These are phyloP conservation scores for Lyophyllum decastes DNA, from an alignment of 768 basidiomycete species.

Conservation along the genomic window DNA sequence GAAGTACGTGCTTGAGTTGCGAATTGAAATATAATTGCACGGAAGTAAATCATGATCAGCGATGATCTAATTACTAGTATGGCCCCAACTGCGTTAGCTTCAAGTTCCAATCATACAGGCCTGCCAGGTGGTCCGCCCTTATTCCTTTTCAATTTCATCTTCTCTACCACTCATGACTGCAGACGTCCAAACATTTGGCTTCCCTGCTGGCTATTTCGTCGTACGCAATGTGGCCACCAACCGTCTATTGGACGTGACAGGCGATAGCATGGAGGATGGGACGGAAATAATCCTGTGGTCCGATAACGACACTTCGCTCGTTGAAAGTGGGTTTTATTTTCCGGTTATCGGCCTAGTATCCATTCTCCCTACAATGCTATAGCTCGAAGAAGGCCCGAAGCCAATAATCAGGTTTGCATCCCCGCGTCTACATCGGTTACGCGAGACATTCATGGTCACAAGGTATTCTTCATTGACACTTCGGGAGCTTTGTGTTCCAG, in stretches of 20 bases:
- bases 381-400: constrained; percentile 69
- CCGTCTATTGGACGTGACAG: constrained; percentile 58
- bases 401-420: constrained; percentile 69
- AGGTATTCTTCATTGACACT: constrained; percentile 87
- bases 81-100: no score
- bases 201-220: constrained; percentile 63
- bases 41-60: no score
- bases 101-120: not conserved
- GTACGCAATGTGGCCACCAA: constrained; percentile 55
- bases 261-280: constrained; percentile 58
- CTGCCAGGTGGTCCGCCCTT: not conserved
- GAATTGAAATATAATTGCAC: not conserved
- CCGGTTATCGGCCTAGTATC: not conserved
- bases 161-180: constrained; percentile 21
- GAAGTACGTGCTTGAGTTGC: not conserved
- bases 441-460: not conserved
- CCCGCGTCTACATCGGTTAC: not conserved
- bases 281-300: constrained; percentile 67
- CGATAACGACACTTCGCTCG: constrained; percentile 73
- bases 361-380: not conserved
- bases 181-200: constrained; percentile 39
- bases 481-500: constrained; percentile 78
- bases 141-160: not conserved
- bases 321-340: constrained; percentile 61
- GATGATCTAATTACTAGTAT: no score